Evolutionary conservation across 345 rosid genomes (phyloP), one percentile per base, ranked within the genome.

Genomic region (Linum lewisii): DNA sequence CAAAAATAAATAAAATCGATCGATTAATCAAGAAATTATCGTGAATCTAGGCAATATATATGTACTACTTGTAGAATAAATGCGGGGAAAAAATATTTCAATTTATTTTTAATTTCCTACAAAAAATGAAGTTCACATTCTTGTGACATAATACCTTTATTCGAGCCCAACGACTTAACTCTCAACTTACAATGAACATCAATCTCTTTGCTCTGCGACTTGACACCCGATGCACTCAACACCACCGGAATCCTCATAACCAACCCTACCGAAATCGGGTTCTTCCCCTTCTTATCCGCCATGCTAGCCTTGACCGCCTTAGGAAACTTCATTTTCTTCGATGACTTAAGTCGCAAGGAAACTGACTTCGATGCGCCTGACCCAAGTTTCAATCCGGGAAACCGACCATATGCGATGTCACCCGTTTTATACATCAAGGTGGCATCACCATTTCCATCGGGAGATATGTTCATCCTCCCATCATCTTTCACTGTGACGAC

Each of bases 151-250:
- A 86, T 53, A 36, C 73, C 73, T 25, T 63, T 66, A 58, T 66
- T 80, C 50, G 62, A 32, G 26, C 72, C 79, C 58, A 79, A 60
- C 1, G 74, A 78, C 57, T 63, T 70, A 44, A 89, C 81, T 66
- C 75, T 65, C 51, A 89, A 71, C 56, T 72, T 63, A 70, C 95
- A 86, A 42, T 66, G 65, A 38, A 81, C 84, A 52, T 69, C 63
- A 26, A 75, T 62, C 59, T 63, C 69, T 63, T 66, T 75, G 42
- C n/a, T 63, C 72, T 73, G 70, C 23, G 75, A 66, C 26, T 61
- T 69, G 1, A 81, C 54, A n/a, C 58, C 47, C 44, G 76, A 60
- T 25, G 71, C 55, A 7, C 57, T 78, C 60, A 81, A 45, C 55
- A 64, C 51, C 59, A 73, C 59, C 18, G 70, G 59, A 11, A 75